A percentile compares a stretch with the other conserved stretches of the same genome.
phyloP scores from a whole-genome alignment of 2,329 filamentous ascomycete species.

The Aspergillus caelatus region DNA sequence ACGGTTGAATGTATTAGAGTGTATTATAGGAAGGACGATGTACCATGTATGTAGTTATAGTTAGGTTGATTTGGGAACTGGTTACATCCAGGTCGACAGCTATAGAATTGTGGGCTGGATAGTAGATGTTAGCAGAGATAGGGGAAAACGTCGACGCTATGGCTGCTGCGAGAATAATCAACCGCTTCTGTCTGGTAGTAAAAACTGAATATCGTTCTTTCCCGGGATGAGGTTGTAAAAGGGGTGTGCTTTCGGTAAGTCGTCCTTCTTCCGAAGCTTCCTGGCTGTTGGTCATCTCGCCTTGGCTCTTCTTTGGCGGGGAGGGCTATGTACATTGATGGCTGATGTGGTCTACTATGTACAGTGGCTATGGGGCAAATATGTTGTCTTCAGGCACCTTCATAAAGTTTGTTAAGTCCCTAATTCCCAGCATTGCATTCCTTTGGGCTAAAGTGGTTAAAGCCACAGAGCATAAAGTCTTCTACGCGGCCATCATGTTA shows the following conservation, averaged over 20 bases:
- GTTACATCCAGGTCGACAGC: conserved; percentile 33
- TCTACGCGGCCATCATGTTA: background rate
- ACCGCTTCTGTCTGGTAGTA: conserved; percentile 34
- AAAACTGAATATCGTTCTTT: conserved; percentile 34
- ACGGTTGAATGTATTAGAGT: background rate
- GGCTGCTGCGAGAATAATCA: conserved; percentile 42
- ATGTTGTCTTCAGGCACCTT: conserved; percentile 16
- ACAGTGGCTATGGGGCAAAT: conserved; percentile 7
- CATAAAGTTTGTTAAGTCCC: background rate
- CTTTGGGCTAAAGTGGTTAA: background rate
- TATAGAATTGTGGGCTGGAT: conserved; percentile 42
- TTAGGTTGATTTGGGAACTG: conserved; percentile 29
- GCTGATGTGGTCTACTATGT: background rate
- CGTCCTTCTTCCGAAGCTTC: background rate
- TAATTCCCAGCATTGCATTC: background rate
- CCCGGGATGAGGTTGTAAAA: background rate
- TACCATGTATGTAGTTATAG: conserved; percentile 39
- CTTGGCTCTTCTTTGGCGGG: background rate
- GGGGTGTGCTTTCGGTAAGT: background rate
- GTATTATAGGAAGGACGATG: background rate
- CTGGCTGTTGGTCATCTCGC: background rate
- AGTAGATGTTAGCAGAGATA: conserved; percentile 48
- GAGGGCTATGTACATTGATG: background rate
- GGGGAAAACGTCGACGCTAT: conserved; percentile 47
- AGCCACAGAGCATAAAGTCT: background rate